A percentile compares a stretch with the other conserved stretches of the same genome.
phyloP scores from a whole-genome alignment of 2,329 filamentous ascomycete genomes.

The Xylaria hypoxylon region DNA sequence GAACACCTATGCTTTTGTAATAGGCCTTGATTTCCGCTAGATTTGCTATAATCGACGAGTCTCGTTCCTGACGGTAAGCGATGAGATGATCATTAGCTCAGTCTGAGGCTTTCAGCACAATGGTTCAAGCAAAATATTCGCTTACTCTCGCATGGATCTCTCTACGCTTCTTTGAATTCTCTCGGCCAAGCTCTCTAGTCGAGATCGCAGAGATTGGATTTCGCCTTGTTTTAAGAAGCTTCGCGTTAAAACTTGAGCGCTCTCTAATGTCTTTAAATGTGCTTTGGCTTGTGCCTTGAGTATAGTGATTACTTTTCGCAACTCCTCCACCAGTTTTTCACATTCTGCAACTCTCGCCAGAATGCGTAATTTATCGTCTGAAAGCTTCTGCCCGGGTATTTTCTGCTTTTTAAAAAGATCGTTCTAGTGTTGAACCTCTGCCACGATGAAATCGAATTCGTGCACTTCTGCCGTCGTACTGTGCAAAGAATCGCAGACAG shows the following conservation, averaged over 20 bases:
- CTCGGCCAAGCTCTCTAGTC: background rate
- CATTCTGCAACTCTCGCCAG: background rate
- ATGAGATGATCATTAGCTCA: background rate
- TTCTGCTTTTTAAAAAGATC: background rate
- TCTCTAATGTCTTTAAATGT: background rate
- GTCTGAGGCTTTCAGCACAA: too few relatives aligned
- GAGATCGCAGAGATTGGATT: background rate
- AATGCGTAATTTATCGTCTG: background rate
- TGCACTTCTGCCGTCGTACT: constrained; percentile 2
- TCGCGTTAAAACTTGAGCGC: background rate
- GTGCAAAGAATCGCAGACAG: constrained; percentile 1
- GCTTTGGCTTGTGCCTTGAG: background rate
- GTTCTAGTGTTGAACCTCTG: background rate
- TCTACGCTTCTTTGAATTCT: background rate
- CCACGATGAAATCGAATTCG: background rate
- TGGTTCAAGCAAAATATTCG: too few relatives aligned
- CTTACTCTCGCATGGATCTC: background rate
- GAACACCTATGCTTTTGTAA: background rate
- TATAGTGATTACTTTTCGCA: background rate
- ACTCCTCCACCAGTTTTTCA: background rate
- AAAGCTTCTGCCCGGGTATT: background rate
- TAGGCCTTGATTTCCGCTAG: background rate
- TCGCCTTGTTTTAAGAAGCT: constrained; percentile 1
- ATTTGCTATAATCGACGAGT: background rate
- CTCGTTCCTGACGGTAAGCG: background rate